Evolutionary conservation across 441 rosid species (phyloP), one percentile per base, ranked within the genome.

Genomic region (Aleurites moluccanus): DNA sequence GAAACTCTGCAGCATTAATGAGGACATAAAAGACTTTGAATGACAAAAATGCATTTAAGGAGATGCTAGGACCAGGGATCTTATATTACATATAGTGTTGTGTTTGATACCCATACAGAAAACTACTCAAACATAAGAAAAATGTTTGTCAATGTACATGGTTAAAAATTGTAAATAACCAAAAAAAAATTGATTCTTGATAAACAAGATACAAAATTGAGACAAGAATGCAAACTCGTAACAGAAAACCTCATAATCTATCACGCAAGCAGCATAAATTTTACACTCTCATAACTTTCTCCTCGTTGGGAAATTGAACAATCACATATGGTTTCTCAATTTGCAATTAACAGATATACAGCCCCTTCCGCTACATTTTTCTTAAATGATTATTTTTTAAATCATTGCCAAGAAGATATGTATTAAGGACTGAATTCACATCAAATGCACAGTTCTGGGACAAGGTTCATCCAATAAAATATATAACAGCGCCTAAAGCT

Each of bases 101-200:
- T 25, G 38, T 8, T 59, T 27, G n/a, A 60, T 15, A 60, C 14
- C 20, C 30, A 27, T 28, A 15, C 20, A 27, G 15, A 13, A 60
- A 60, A 60, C 33, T 28, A 60, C 7, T 28, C 64, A 60, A 57
- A 60, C 64, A 60, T 60, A 13, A 60, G 38, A 59, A 60, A 60
- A 57, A 9, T 57, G 30, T 57, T 25, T 23, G 30, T 23, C 62
- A n/a, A 20, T 20, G 40, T 1, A 53, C 11, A 18, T 18, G 8
- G 9, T 53, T 53, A 53, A n/a, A 53, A 3, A 5, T 53, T 53
- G n/a, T 18, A 38, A 38, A 38, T 6, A 6, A 38, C 2, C 0
- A 38, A 38, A 23, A 2, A 60, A 25, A 3, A 27, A 59, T 2
- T 23, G 33, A 59, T 10, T 25, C 14, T 27, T 59, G 59, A 53